Evolutionary conservation across 306 rosid genomes (phyloP).

Genomic region (Chamaecrista fasciculata): DNA sequence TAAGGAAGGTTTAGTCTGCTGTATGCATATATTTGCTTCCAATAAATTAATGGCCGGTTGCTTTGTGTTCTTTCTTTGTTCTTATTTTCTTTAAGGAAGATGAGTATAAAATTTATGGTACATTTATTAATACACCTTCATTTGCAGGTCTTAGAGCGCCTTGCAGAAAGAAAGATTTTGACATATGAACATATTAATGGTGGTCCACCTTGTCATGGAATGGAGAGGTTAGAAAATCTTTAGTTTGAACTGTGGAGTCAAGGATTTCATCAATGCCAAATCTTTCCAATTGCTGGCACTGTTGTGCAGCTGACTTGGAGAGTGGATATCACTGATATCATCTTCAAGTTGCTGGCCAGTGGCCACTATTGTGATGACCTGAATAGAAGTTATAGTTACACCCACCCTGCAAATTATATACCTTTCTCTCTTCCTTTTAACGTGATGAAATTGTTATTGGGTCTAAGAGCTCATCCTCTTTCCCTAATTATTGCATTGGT

Average conservation of each 20-base stretch:
- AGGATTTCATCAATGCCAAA: background rate
- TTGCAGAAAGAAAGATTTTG: conserved; percentile 73
- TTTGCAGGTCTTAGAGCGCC: conserved; percentile 79
- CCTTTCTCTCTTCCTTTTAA: conserved; percentile 6
- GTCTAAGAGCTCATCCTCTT: conserved; percentile 16
- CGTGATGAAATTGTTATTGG: conserved; percentile 4
- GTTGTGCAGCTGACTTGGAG: background rate
- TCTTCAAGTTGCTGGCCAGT: conserved; percentile 8
- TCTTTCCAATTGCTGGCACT: conserved; percentile 3
- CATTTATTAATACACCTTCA: conserved; percentile 18
- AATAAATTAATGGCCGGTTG: conserved; percentile 12
- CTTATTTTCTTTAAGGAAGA: conserved; percentile 3
- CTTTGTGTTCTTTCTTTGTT: background rate
- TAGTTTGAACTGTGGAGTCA: background rate
- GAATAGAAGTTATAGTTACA: background rate
- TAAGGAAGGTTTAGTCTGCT: conserved; percentile 12
- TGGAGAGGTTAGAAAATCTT: conserved; percentile 81
- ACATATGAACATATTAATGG: conserved; percentile 69
- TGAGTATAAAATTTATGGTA: background rate
- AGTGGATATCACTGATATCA: conserved; percentile 14
- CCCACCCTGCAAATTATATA: conserved; percentile 12
- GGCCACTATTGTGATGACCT: background rate
- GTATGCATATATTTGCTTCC: conserved; percentile 8
- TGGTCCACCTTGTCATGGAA: conserved; percentile 85
- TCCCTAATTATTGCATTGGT: conserved; percentile 32